Percentiles rank a stretch among this genome's conserved stretches.
These are phyloP conservation scores for Clathrus columnatus DNA, from an alignment of 768 basidiomycete genomes.

Conservation along the genomic window DNA sequence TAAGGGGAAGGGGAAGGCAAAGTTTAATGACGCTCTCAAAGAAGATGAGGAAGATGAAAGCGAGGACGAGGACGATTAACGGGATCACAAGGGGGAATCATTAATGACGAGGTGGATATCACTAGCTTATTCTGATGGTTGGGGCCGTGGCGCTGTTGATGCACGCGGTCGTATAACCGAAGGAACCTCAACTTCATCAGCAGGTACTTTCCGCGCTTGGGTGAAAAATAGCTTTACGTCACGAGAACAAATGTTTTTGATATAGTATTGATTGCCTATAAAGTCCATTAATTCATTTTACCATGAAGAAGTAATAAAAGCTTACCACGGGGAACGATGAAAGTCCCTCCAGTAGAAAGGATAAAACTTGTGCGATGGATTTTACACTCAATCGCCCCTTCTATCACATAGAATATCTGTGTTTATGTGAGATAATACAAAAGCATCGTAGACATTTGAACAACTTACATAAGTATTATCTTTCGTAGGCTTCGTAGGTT, in stretches of 20 bases:
- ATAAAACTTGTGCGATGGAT: conserved; percentile 74
- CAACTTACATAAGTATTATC: conserved; percentile 85
- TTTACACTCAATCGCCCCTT: conserved; percentile 82
- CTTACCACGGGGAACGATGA: conserved; percentile 83
- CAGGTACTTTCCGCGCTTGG: conserved; percentile 57
- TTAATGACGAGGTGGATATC: conserved; percentile 53
- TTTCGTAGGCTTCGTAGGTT: conserved; percentile 81
- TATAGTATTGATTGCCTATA: conserved; percentile 81
- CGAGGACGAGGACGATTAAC: conserved; percentile 1
- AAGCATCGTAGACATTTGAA: background rate
- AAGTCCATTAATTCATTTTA: background rate
- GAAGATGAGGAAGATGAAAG: conserved; percentile 13
- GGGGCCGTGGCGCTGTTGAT: conserved; percentile 1
- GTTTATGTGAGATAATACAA: background rate
- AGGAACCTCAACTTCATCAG: conserved; percentile 19
- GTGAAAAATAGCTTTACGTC: conserved; percentile 86
- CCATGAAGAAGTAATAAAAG: background rate
- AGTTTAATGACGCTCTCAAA: conserved; percentile 4
- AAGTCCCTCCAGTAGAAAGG: conserved; percentile 75
- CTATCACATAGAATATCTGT: conserved; percentile 71
- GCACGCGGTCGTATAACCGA: background rate
- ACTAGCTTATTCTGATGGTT: conserved; percentile 25
- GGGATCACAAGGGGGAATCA: conserved; percentile 43
- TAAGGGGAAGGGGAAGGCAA: conserved; percentile 7
- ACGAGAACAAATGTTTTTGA: conserved; percentile 77